Conservation (phyloP, 768 basidiomycete species). For the Tricholoma bakamatsutake region DNA sequence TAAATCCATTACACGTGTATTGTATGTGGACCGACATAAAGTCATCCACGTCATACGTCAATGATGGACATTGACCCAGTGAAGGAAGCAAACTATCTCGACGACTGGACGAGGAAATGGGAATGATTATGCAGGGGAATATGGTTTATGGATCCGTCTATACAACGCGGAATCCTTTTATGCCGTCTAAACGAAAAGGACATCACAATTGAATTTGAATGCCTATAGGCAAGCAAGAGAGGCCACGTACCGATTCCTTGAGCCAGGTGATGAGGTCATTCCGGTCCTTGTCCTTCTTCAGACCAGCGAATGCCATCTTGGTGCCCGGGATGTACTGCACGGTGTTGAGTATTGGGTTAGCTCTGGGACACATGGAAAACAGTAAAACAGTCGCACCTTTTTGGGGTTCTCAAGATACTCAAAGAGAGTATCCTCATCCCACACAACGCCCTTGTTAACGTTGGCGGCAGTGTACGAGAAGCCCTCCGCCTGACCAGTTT, state of each 20-base stretch:
- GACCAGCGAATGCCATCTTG: conserved; percentile 97
- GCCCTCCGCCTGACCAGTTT: conserved; percentile 79
- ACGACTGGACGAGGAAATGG: not conserved
- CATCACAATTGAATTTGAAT: not conserved
- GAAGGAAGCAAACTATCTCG: not conserved
- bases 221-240: not conserved
- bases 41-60: not conserved
- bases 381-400: conserved; percentile 52
- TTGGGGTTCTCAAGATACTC: conserved; percentile 97
- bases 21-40: not conserved
- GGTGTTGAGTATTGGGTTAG: not conserved
- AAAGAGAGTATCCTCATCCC: conserved; percentile 87
- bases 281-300: conserved; percentile 99
- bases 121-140: not conserved
- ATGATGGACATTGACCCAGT: not conserved
- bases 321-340: conserved; percentile 88
- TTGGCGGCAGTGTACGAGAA: conserved; percentile 95
- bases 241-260: conserved; percentile 63
- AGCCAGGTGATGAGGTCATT: conserved; percentile 87
- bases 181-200: not conserved
- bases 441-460: conserved; percentile 87
- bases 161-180: not conserved
- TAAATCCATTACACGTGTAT: not conserved
- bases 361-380: not conserved
- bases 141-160: not conserved